Percentiles rank a stretch among this genome's conserved stretches.
These are phyloP conservation scores for Straminergon stramineum DNA, from an alignment of 225 moss, liverwort and hornwort species.

Conservation along the genomic window DNA sequence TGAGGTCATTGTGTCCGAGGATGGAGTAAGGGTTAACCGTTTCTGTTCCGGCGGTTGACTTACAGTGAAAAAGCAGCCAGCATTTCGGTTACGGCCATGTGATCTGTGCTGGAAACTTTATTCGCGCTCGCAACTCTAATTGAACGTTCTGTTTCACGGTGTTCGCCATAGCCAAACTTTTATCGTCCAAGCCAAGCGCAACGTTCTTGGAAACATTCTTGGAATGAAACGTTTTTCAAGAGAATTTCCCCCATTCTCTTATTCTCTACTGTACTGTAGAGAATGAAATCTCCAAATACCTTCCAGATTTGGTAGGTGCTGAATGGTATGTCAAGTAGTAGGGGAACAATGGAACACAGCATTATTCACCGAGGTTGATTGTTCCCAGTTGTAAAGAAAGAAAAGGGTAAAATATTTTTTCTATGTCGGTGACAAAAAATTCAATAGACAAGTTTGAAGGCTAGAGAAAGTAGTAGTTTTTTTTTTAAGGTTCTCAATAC, in stretches of 20 bases:
- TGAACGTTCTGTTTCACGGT: neutral
- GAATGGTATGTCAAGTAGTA: neutral
- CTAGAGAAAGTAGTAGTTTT: neutral
- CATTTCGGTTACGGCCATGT: conserved; percentile 29
- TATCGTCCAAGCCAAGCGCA: neutral
- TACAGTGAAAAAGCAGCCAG: conserved; percentile 21
- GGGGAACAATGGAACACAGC: neutral
- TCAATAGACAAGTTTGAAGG: neutral
- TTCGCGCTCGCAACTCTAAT: neutral
- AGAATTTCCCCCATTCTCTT: neutral
- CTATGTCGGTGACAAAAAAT: neutral
- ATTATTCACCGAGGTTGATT: neutral
- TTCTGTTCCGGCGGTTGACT: conserved; percentile 43
- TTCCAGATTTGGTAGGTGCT: neutral
- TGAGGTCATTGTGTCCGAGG: neutral
- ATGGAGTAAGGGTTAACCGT: conserved; percentile 22
- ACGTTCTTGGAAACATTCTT: no score
- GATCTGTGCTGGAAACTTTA: neutral
- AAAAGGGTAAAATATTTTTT: neutral
- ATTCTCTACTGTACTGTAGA: no score
- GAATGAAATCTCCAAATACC: neutral
- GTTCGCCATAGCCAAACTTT: neutral
- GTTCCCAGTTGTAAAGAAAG: no score
- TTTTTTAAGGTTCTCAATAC: neutral
- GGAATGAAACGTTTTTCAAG: neutral